phyloP scores from a whole-genome alignment of 257 asterid genomes.

The Solanum chilense region DNA sequence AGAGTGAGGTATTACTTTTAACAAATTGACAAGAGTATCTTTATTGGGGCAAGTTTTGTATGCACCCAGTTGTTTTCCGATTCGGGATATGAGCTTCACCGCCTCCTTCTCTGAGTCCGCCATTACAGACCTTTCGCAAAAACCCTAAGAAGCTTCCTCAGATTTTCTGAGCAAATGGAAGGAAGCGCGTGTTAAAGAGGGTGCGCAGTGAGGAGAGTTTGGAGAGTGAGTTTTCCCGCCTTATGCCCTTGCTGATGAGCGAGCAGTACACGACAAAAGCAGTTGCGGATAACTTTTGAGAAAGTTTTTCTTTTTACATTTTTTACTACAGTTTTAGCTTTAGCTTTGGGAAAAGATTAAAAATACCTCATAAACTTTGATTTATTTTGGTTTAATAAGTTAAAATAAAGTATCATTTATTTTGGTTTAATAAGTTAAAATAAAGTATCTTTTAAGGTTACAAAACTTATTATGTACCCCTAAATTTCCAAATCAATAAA shows the following conservation, averaged over 20 bases:
- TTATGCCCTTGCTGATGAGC: slow-evolving; percentile 1
- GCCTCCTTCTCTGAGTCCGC: slow-evolving; percentile 39
- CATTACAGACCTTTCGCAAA: slow-evolving; percentile 19
- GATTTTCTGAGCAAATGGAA: not conserved
- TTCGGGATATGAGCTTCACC: slow-evolving; percentile 15
- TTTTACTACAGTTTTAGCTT: not conserved
- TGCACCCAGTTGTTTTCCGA: slow-evolving; percentile 40
- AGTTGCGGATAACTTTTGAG: not conserved
- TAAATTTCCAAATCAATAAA: no score
- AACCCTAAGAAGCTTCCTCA: slow-evolving; percentile 1
- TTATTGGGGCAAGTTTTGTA: slow-evolving; percentile 48
- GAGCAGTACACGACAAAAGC: slow-evolving; percentile 3
- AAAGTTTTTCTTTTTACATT: not conserved
- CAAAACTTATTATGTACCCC: no score
- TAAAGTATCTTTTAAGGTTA: no score
- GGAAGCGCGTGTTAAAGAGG: not conserved
- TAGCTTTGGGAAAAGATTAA: not conserved
- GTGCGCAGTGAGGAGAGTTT: not conserved
- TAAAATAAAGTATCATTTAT: no score
- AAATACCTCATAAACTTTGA: no score
- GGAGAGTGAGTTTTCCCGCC: slow-evolving; percentile 27
- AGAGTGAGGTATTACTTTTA: slow-evolving; percentile 26
- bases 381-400: no score
- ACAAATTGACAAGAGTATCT: slow-evolving; percentile 42
- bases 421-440: no score